A percentile compares a stretch with the other conserved stretches of the same genome.
Conservation (phyloP, 441 rosid species). For the Flueggea neowawraea region DNA sequence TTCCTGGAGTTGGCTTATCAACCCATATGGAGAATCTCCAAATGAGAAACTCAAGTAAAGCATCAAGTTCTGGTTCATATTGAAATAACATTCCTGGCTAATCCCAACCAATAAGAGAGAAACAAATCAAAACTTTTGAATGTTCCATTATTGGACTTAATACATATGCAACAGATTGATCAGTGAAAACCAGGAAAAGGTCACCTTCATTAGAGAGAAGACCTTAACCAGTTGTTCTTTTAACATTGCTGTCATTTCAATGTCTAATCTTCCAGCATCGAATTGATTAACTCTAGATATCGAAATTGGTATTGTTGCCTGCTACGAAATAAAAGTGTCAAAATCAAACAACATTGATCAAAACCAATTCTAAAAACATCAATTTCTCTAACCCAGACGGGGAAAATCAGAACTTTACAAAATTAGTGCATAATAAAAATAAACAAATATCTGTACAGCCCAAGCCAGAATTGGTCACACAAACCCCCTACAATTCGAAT, state of each 20-base stretch:
- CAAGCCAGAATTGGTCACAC: too few relatives aligned
- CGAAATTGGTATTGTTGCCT: constrained; percentile 59
- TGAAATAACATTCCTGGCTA: constrained; percentile 99
- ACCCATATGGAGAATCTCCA: constrained; percentile 99
- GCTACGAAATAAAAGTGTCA: constrained; percentile 21
- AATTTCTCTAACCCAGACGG: neutral
- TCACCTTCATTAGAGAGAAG: constrained; percentile 92
- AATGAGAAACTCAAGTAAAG: constrained; percentile 97
- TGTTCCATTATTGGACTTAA: neutral
- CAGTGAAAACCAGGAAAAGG: neutral
- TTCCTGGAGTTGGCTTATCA: constrained; percentile 96
- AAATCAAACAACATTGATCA: neutral
- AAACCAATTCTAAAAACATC: neutral
- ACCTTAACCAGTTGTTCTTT: constrained; percentile 92
- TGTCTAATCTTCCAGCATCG: constrained; percentile 88
- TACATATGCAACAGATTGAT: neutral
- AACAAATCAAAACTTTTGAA: constrained; percentile 18
- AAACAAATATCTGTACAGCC: too few relatives aligned
- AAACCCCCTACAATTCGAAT: too few relatives aligned
- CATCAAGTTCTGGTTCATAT: constrained; percentile 96
- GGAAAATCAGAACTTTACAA: neutral
- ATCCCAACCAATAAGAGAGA: constrained; percentile 37
- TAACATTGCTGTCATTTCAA: constrained; percentile 95
- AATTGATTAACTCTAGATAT: constrained; percentile 95
- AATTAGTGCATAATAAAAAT: neutral